Percentiles rank a stretch among this genome's conserved stretches.
Evolutionary conservation across 257 asterid species (phyloP).

Genomic region (Solanum infundibuliforme): DNA sequence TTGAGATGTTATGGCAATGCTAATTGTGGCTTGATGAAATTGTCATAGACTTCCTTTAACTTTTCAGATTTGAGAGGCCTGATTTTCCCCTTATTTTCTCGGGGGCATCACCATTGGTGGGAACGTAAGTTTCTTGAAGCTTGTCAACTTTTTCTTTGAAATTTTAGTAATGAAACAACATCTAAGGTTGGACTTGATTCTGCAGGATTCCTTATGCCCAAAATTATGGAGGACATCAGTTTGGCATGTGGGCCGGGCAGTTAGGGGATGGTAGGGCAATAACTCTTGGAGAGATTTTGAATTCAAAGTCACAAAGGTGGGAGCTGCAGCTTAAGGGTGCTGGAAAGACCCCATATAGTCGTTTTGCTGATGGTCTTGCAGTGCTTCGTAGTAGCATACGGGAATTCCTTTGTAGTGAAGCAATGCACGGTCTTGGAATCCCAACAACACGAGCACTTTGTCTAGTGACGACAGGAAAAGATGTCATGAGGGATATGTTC

Average conservation of each 20-base stretch:
- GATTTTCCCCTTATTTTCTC: constrained; percentile 73
- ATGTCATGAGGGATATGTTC: constrained; percentile 84
- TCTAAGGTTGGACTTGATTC: background rate
- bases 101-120: constrained; percentile 60
- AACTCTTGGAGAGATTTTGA: constrained; percentile 79
- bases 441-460: constrained; percentile 96
- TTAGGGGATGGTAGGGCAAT: constrained; percentile 98
- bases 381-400: constrained; percentile 91
- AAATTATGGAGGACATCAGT: constrained; percentile 98
- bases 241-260: constrained; percentile 99
- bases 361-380: constrained; percentile 99
- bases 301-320: constrained; percentile 71
- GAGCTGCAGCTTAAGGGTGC: constrained; percentile 97
- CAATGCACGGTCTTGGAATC: constrained; percentile 90
- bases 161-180: background rate
- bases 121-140: constrained; percentile 46
- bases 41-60: constrained; percentile 10
- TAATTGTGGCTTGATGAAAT: background rate
- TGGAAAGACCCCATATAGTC: constrained; percentile 94
- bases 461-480: constrained; percentile 80
- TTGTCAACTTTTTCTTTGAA: background rate
- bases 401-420: constrained; percentile 97
- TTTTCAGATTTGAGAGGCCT: constrained; percentile 74
- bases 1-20: background rate
- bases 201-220: constrained; percentile 76